Conservation (phyloP, 345 rosid genomes). For the Anastatica hierochuntica region DNA sequence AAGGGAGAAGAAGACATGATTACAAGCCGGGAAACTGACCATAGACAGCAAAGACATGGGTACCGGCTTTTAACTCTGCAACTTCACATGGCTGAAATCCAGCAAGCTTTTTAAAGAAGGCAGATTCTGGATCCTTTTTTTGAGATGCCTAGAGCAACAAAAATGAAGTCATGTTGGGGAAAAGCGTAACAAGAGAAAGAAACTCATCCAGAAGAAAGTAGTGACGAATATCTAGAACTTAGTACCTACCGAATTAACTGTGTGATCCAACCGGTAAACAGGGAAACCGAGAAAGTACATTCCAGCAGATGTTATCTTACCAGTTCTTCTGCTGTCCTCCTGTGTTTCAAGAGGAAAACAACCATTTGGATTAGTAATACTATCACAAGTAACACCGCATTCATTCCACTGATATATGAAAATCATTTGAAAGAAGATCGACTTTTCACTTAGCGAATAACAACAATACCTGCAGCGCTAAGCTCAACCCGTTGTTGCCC, state of each 20-base stretch:
- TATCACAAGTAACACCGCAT: not conserved
- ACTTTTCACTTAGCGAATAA: not conserved
- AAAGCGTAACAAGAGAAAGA: conserved; percentile 4
- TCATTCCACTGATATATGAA: not conserved
- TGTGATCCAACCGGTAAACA: conserved; percentile 80
- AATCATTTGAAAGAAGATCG: not conserved
- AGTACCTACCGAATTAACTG: conserved; percentile 55
- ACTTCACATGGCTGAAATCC: conserved; percentile 97
- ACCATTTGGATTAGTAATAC: not conserved
- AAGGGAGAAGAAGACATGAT: not conserved
- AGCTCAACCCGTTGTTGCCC: conserved; percentile 74
- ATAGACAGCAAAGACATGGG: conserved; percentile 86
- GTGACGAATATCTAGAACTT: conserved; percentile 4
- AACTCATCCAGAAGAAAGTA: not conserved
- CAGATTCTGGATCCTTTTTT: conserved; percentile 84
- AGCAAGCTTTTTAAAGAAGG: conserved; percentile 87
- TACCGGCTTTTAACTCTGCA: conserved; percentile 78
- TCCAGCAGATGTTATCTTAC: conserved; percentile 85
- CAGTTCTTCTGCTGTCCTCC: conserved; percentile 89
- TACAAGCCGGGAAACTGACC: conserved; percentile 41
- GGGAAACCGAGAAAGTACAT: conserved; percentile 97
- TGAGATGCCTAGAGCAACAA: conserved; percentile 50
- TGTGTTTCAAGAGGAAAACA: conserved; percentile 19
- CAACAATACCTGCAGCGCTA: conserved; percentile 70
- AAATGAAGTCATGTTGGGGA: not conserved